Evolutionary conservation across 768 basidiomycete species (phyloP), one percentile per base, ranked within the genome.

Genomic region (Tulasnella calospora): DNA sequence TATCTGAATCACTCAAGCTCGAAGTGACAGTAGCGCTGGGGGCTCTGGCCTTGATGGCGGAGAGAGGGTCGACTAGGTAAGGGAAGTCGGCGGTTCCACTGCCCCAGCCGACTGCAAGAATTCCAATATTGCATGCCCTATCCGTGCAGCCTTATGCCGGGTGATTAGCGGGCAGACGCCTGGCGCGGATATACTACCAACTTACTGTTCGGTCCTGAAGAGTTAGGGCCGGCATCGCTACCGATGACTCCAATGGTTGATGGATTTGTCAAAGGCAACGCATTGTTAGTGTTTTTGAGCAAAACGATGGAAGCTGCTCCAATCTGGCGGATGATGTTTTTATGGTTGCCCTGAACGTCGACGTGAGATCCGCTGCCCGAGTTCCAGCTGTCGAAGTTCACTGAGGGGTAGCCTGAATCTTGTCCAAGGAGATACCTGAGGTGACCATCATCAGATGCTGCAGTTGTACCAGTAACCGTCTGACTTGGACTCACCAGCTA

Each of bases 341-440:
- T 83, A 71, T 88, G 87, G 77, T 86, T 82, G 0, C 81, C 86
- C 72, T 85, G 85, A 1, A 88, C 86, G 76, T 87, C 83, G 44
- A 86, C 83, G 76, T 85, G 81, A 84, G 81, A 67, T 8, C 41
- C 30, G 2, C 80, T 15, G 13, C 19, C 9, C 13, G 35, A 78
- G 77, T 87, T 85, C 88, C 86, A 92, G 2, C 90, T 88, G 82
- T 94, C 89, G 83, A 95, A 95, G 86, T 90, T 94, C 80, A 88
- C 87, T 44, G 82, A 79, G 0, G 94, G 94, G 84, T 88, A 96
- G 17, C 85, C 83, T 9, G 86, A 82, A 83, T 95, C 91, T 84
- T 94, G 92, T 46, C 86, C 85, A 69, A 92, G 86, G 74, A 89
- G 84, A 81, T 91, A 94, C 84, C 82, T 83, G n/a, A 89, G 84